Percentiles rank a stretch among this genome's conserved stretches.
These are phyloP conservation scores for Phycomyces blakesleeanus DNA, from an alignment of 192 early-diverging fungal genomes.

Conservation along the genomic window DNA sequence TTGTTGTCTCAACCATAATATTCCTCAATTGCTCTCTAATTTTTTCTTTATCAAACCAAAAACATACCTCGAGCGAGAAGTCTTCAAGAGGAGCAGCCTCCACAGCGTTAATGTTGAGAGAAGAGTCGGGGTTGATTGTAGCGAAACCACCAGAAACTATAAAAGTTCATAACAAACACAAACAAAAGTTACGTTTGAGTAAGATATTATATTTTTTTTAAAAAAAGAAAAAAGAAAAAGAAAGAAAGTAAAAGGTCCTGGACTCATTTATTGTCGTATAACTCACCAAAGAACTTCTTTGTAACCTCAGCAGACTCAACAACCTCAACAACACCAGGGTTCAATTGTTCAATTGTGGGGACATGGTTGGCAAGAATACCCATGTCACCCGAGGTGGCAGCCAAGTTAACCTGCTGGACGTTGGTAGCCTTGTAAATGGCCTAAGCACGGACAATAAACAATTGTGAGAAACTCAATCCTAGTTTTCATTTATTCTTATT, in stretches of 20 bases:
- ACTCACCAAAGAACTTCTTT: conserved; percentile 89
- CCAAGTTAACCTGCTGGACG: conserved; percentile 91
- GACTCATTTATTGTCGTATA: no score
- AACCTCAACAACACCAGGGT: conserved; percentile 84
- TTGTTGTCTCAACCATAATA: no score
- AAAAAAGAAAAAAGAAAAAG: no score
- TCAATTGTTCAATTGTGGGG: conserved; percentile 93
- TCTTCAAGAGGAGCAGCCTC: conserved; percentile 91
- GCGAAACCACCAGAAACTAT: conserved; percentile 94
- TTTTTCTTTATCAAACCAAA: background rate
- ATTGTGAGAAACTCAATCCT: no score
- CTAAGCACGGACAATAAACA: conserved; percentile 43
- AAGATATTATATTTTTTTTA: no score
- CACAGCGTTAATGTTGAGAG: conserved; percentile 94
- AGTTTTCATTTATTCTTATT: no score
- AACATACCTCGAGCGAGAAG: conserved; percentile 69
- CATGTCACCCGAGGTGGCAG: conserved; percentile 90
- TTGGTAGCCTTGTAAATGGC: conserved; percentile 64
- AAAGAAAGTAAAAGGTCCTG: no score
- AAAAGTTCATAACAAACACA: background rate
- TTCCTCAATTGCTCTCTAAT: no score
- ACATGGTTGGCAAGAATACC: conserved; percentile 98
- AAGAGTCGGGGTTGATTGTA: conserved; percentile 92
- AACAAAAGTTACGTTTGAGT: background rate
- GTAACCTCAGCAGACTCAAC: conserved; percentile 64